Conservation (phyloP, 2,329 filamentous ascomycete species). For the Neonectria punicea region DNA sequence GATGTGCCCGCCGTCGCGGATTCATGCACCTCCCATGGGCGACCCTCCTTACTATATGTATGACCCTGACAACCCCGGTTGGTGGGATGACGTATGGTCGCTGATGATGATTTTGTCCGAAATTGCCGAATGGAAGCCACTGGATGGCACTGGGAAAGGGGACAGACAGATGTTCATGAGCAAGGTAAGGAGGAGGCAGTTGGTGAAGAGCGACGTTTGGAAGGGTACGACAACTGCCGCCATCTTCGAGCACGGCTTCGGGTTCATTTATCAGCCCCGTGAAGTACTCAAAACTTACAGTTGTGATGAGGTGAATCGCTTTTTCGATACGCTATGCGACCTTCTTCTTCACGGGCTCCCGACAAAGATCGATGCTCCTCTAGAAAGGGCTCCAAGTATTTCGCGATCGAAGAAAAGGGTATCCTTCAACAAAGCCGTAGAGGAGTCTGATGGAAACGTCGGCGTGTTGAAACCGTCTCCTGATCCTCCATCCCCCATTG, state of each 20-base stretch:
- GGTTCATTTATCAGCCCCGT: neutral
- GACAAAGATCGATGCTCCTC: too few relatives aligned
- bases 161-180: too few relatives aligned
- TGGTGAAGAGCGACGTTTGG: too few relatives aligned
- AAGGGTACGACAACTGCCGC: neutral
- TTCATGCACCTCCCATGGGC: neutral
- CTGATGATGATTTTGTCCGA: neutral
- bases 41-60: neutral
- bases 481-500: too few relatives aligned
- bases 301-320: neutral
- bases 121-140: neutral
- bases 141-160: neutral
- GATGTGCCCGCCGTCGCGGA: neutral
- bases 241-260: neutral
- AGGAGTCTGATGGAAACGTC: too few relatives aligned
- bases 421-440: too few relatives aligned
- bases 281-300: neutral
- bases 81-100: neutral
- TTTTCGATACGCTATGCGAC: neutral
- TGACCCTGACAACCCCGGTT: neutral
- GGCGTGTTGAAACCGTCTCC: too few relatives aligned
- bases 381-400: too few relatives aligned
- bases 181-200: too few relatives aligned
- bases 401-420: too few relatives aligned
- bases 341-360: too few relatives aligned